Evolutionary conservation across 225 moss, liverwort and hornwort species (phyloP), one percentile per base, ranked within the genome.

Genomic region (Marchantia polymorpha): DNA sequence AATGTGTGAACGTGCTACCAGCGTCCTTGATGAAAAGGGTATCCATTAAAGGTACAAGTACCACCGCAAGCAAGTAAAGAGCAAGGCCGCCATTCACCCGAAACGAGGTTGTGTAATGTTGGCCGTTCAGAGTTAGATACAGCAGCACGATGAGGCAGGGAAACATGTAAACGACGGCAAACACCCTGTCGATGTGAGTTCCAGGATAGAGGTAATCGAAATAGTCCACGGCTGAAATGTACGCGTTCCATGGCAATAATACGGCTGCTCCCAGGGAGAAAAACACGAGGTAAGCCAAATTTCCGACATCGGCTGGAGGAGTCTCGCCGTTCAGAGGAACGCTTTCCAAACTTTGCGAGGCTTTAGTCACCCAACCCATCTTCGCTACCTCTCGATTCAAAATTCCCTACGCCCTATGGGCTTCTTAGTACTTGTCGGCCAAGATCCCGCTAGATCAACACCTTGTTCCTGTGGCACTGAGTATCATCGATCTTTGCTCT

Each of bases 171-270:
- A 87, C 90, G 31, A 95, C 85, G n/a, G 93, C 82, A 54, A 95
- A 95, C 59, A 95, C 93, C 46, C 95, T 84, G 67, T 93, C 93
- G 25, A 87, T 39, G 81, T 95, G 93, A 27, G 86, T 78, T 56
- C 79, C 69, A 5, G 95, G 95, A 75, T 95, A 95, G 69, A 95
- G 26, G 46, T 78, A 90, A 63, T 90, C 86, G 77, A 95, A 95
- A 72, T 95, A 95, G 66, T 95, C 95, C 56, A 95, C 92, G 15
- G 92, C 95, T 46, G 87, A 89, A 83, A 95, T 93, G 52, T 89
- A 92, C 3, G 92, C 81, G 67, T 95, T 95, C 95, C 95, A 95
- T 55, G 95, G 95, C 50, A 93, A 68, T 49, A 95, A 70, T 17
- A 95, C 65, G 0, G 93, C 93, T 11, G 78, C 88, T 60, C 95